Percentiles rank a stretch among this genome's conserved stretches.
These are phyloP conservation scores for Sclerotinia trifoliorum DNA, from an alignment of 2,329 filamentous ascomycete species.

Conservation along the genomic window DNA sequence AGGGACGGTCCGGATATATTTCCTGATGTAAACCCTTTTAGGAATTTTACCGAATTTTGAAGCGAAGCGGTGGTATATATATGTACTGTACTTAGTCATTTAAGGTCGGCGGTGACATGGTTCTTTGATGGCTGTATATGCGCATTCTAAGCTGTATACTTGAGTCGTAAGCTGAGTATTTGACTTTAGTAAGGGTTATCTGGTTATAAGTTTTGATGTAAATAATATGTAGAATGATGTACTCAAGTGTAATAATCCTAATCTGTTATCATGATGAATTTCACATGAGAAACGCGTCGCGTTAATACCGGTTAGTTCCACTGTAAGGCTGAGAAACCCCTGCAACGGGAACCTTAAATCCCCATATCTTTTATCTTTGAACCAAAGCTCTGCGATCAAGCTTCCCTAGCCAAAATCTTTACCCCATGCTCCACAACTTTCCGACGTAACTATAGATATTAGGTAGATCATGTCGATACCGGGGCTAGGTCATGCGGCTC, in stretches of 20 bases:
- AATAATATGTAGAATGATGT: background rate
- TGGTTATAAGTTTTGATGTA: background rate
- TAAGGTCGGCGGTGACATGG: background rate
- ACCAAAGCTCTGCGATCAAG: constrained; percentile 13
- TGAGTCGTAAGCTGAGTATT: background rate
- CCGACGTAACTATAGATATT: background rate
- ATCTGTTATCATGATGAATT: background rate
- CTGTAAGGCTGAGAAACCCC: constrained; percentile 19
- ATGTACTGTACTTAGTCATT: background rate
- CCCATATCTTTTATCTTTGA: constrained; percentile 23
- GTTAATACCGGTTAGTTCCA: background rate
- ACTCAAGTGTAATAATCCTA: background rate
- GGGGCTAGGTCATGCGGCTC: constrained; percentile 66
- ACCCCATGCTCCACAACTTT: constrained; percentile 19
- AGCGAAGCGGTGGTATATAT: background rate
- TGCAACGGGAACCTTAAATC: constrained; percentile 1
- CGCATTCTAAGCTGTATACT: background rate
- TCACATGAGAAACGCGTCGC: background rate
- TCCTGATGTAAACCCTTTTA: background rate
- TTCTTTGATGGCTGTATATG: background rate
- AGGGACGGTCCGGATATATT: background rate
- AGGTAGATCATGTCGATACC: constrained; percentile 64
- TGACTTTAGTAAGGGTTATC: no score
- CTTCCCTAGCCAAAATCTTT: constrained; percentile 20
- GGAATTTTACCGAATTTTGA: no score